These are phyloP conservation scores for Arthrinium phaeospermum DNA, from an alignment of 2,329 filamentous ascomycete genomes.

Conservation along the genomic window DNA sequence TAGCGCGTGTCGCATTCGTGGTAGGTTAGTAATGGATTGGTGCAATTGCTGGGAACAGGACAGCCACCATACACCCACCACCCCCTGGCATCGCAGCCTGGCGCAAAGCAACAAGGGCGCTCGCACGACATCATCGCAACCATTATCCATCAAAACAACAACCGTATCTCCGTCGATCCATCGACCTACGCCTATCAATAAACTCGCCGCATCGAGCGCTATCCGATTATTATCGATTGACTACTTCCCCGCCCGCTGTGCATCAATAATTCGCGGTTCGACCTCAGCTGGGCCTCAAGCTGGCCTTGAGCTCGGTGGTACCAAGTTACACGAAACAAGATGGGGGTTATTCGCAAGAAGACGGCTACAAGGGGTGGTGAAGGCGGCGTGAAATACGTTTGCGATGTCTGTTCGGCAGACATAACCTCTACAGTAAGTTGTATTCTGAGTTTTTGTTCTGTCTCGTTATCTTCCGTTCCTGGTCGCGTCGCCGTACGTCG, in stretches of 20 bases:
- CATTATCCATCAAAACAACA: slow-evolving; percentile 19
- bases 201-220: background rate
- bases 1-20: slow-evolving; percentile 2
- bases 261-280: background rate
- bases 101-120: background rate
- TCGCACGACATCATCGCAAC: slow-evolving; percentile 17
- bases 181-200: background rate
- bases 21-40: background rate
- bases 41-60: background rate
- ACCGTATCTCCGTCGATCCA: background rate
- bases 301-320: slow-evolving; percentile 16
- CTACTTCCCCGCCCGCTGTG: background rate
- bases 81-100: slow-evolving; percentile 8
- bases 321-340: slow-evolving; percentile 45
- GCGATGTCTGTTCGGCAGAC: slow-evolving; percentile 94
- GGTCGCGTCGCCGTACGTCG: background rate
- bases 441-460: background rate
- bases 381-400: slow-evolving; percentile 93
- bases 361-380: slow-evolving; percentile 84
- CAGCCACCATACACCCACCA: background rate
- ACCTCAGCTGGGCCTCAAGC: background rate
- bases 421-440: slow-evolving; percentile 90
- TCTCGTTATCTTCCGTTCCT: background rate
- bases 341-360: slow-evolving; percentile 98
- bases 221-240: background rate